A percentile compares a stretch with the other conserved stretches of the same genome.
phyloP scores from a whole-genome alignment of 73 alveolate species.

The Urostyla sp. region DNA sequence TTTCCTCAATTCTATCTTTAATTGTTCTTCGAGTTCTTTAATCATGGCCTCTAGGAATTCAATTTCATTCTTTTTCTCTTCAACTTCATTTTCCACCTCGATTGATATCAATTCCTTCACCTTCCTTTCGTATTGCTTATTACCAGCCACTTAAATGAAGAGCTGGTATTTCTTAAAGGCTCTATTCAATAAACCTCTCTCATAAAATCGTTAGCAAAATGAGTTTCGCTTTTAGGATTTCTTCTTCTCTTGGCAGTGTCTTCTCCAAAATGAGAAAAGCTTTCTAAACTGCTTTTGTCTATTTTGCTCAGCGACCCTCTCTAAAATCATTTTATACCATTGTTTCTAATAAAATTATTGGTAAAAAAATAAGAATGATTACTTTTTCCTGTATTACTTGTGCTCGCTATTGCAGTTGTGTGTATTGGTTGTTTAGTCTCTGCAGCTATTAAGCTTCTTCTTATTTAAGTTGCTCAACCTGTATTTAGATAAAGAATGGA shows the following conservation, averaged over 20 bases:
- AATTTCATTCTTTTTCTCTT: slow-evolving; percentile 50
- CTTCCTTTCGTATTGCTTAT: slow-evolving; percentile 4
- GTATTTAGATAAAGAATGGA: background rate
- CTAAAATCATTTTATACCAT: background rate
- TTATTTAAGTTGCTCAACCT: slow-evolving; percentile 20
- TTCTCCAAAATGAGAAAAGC: slow-evolving; percentile 37
- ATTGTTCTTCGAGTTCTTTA: slow-evolving; percentile 57
- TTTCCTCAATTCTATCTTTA: slow-evolving; percentile 61
- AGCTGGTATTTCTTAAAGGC: slow-evolving; percentile 8
- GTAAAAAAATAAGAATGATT: background rate
- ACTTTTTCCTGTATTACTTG: background rate
- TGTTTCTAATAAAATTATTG: background rate
- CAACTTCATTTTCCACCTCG: slow-evolving; percentile 9
- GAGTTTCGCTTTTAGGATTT: background rate
- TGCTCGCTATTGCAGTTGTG: background rate
- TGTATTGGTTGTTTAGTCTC: background rate
- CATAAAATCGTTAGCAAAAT: slow-evolving; percentile 15
- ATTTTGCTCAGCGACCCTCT: background rate
- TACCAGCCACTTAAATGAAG: slow-evolving; percentile 34
- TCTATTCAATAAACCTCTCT: background rate
- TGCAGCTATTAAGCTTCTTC: slow-evolving; percentile 9
- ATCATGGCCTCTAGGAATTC: slow-evolving; percentile 64
- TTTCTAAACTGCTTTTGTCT: background rate
- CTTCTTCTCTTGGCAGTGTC: background rate
- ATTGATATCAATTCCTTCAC: slow-evolving; percentile 28